phyloP scores from a whole-genome alignment of 805 yeast species.

The Wickerhamomyces strasburgensis region DNA sequence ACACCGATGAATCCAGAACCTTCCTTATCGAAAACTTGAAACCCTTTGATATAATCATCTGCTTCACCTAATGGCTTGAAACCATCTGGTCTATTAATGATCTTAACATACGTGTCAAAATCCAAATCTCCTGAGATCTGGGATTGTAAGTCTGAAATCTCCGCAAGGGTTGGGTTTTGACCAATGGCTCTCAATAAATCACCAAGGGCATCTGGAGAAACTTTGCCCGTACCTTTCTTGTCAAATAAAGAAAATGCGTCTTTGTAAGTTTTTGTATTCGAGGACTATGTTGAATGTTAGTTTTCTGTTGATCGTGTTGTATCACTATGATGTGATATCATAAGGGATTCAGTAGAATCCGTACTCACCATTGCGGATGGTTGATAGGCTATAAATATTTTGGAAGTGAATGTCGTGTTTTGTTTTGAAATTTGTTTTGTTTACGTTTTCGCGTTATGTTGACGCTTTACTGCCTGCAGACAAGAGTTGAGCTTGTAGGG shows the following conservation, averaged over 20 bases:
- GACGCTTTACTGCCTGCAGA: no score
- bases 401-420: neutral
- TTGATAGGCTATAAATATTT: no score
- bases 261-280: conserved; percentile 45
- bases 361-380: neutral
- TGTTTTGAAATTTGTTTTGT: neutral
- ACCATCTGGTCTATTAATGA: conserved; percentile 82
- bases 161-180: conserved; percentile 94
- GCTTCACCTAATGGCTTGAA: conserved; percentile 85
- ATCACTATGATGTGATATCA: no score
- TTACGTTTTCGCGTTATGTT: neutral
- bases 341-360: no score
- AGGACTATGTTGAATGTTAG: conserved; percentile 12
- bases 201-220: conserved; percentile 79
- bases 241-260: conserved; percentile 97
- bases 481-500: no score
- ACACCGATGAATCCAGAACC: conserved; percentile 94
- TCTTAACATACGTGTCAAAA: conserved; percentile 69
- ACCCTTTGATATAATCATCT: conserved; percentile 84
- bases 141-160: conserved; percentile 57
- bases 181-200: conserved; percentile 96
- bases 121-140: conserved; percentile 43
- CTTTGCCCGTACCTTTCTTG: conserved; percentile 91
- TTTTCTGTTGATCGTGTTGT: no score
- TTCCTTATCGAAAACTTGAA: conserved; percentile 97